A percentile compares a stretch with the other conserved stretches of the same genome.
Conservation (phyloP, 2,329 filamentous ascomycete genomes). For the Ascochyta fabae region DNA sequence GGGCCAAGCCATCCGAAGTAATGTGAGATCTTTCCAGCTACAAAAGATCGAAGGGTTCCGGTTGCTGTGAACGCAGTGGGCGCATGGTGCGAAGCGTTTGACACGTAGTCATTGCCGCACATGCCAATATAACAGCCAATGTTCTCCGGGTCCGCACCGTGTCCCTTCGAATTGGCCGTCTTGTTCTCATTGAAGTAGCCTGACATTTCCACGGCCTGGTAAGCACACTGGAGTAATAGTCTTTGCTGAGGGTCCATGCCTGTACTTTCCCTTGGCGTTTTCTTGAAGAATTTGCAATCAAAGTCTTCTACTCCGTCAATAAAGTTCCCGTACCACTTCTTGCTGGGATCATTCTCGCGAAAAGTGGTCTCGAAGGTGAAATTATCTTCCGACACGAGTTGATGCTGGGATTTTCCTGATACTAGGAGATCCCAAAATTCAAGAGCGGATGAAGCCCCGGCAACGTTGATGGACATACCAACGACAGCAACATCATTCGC, state of each 20-base stretch:
- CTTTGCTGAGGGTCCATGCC: conserved; percentile 37
- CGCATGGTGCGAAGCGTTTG: conserved; percentile 36
- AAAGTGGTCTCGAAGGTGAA: neutral
- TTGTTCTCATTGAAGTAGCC: conserved; percentile 26
- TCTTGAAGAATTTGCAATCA: conserved; percentile 42
- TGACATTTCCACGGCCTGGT: conserved; percentile 48
- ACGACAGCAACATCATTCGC: conserved; percentile 24
- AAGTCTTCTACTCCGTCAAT: conserved; percentile 37
- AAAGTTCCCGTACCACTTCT: conserved; percentile 23
- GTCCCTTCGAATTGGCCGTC: conserved; percentile 12
- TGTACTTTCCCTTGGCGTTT: conserved; percentile 22
- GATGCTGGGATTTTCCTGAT: conserved; percentile 5
- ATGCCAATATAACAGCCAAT: conserved; percentile 43
- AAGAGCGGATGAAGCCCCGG: conserved; percentile 16
- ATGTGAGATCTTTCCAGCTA: conserved; percentile 29
- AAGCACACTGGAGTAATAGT: conserved; percentile 30
- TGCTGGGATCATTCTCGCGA: neutral
- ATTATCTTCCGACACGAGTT: too few relatives aligned
- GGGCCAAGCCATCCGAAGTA: conserved; percentile 39
- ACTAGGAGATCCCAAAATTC: conserved; percentile 25
- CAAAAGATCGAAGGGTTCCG: conserved; percentile 27
- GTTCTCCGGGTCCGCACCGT: conserved; percentile 16
- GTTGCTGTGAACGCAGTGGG: conserved; percentile 38
- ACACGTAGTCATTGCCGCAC: conserved; percentile 37
- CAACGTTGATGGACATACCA: conserved; percentile 24